phyloP scores from a whole-genome alignment of 106 monocot genomes.

The Posidonia australis region DNA sequence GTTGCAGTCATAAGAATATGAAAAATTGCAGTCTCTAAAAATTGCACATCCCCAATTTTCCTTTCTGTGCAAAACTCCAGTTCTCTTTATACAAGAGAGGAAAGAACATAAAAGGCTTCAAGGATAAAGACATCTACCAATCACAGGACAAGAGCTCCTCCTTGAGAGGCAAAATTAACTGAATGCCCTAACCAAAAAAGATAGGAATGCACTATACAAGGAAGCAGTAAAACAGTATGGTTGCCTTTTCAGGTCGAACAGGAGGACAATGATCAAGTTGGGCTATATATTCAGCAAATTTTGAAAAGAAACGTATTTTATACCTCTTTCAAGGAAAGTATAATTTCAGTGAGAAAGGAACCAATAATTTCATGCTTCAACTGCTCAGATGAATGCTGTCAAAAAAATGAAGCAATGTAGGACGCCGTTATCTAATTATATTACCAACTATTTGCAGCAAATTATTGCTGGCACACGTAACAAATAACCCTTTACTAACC shows the following conservation, averaged over 20 bases:
- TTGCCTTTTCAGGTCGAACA: background rate
- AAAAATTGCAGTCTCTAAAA: no score
- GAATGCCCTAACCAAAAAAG: background rate
- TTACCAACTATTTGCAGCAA: background rate
- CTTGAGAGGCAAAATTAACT: no score
- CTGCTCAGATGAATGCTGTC: slow-evolving; percentile 52
- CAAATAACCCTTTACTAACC: slow-evolving; percentile 26
- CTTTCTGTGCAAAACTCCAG: no score
- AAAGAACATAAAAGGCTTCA: no score
- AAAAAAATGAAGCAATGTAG: slow-evolving; percentile 6
- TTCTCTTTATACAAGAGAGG: no score
- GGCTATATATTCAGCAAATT: background rate
- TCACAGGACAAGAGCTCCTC: no score
- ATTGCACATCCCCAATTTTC: no score
- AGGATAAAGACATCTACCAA: no score
- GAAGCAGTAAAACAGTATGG: background rate
- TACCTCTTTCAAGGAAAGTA: slow-evolving; percentile 96
- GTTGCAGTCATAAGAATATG: no score
- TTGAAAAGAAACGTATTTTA: slow-evolving; percentile 1
- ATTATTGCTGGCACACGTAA: background rate
- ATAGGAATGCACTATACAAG: background rate
- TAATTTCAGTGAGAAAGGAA: slow-evolving; percentile 83
- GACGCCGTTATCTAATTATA: background rate
- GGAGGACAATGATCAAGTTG: background rate
- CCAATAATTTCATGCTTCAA: slow-evolving; percentile 53